Conservation (phyloP, 2,329 filamentous ascomycete genomes). For the Fusarium heterosporum region DNA sequence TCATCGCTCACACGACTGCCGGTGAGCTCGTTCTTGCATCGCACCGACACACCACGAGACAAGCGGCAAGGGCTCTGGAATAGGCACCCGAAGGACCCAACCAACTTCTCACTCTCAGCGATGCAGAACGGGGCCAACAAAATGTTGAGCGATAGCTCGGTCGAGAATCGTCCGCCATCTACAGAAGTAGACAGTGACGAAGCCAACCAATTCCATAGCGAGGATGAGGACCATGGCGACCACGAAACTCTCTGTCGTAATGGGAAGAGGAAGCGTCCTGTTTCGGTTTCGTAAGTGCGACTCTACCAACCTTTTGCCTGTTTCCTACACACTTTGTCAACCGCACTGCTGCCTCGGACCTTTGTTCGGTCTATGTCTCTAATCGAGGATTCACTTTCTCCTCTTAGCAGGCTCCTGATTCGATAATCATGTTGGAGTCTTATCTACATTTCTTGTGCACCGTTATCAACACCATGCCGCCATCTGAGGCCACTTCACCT, state of each 20-base stretch:
- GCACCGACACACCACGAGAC: conserved; percentile 30
- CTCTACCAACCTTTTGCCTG: conserved; percentile 18
- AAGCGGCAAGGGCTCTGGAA: conserved; percentile 29
- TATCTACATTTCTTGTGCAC: conserved; percentile 38
- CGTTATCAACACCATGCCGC: conserved; percentile 39
- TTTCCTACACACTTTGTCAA: conserved; percentile 25
- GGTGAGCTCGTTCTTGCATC: conserved; percentile 38
- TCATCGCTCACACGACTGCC: conserved; percentile 22
- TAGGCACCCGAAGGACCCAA: conserved; percentile 7
- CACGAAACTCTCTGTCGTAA: conserved; percentile 51
- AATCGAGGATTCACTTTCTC: conserved; percentile 6
- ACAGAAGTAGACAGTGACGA: conserved; percentile 62
- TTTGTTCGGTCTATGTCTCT: conserved; percentile 16
- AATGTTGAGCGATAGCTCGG: conserved; percentile 46
- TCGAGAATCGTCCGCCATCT: conserved; percentile 50
- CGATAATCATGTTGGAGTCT: conserved; percentile 37
- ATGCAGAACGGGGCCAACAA: conserved; percentile 47
- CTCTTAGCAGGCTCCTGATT: conserved; percentile 19
- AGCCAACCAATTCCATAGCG: conserved; percentile 45
- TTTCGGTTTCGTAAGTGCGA: conserved; percentile 67
- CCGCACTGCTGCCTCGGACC: conserved; percentile 8
- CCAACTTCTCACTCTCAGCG: conserved; percentile 30
- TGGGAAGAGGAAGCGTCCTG: conserved; percentile 69
- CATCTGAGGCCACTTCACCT: conserved; percentile 28
- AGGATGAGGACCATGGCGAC: conserved; percentile 61